A percentile compares a stretch with the other conserved stretches of the same genome.
These are phyloP conservation scores for Leptodontidium sp. DNA, from an alignment of 2,329 filamentous ascomycete species.

Conservation along the genomic window DNA sequence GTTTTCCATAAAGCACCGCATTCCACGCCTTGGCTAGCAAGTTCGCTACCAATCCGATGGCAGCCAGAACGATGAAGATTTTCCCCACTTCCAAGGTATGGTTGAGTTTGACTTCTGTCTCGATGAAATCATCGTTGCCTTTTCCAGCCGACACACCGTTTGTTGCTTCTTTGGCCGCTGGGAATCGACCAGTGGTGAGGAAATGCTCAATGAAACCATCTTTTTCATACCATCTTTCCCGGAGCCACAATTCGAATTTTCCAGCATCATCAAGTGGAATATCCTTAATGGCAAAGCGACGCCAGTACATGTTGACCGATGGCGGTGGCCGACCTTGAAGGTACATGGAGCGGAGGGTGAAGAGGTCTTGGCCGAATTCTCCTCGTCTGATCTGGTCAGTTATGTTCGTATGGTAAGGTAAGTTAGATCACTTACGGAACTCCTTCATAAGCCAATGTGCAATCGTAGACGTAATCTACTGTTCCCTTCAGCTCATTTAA, in stretches of 20 bases:
- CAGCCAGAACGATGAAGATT: conserved; percentile 45
- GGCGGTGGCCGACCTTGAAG: conserved; percentile 89
- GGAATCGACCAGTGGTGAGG: conserved; percentile 79
- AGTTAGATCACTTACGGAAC: conserved; percentile 72
- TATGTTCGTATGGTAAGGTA: neutral
- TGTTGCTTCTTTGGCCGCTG: conserved; percentile 48
- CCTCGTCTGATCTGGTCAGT: conserved; percentile 58
- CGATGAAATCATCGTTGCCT: conserved; percentile 41
- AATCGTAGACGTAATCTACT: conserved; percentile 88
- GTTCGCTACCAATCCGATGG: conserved; percentile 42
- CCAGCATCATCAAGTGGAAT: conserved; percentile 81
- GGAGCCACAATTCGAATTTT: conserved; percentile 84
- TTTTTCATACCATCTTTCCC: conserved; percentile 90
- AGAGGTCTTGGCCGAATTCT: conserved; percentile 89
- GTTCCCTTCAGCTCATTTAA: conserved; percentile 77
- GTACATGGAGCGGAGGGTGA: conserved; percentile 86
- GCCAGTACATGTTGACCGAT: conserved; percentile 97
- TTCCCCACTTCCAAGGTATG: conserved; percentile 46
- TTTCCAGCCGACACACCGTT: conserved; percentile 31
- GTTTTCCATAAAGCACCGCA: conserved; percentile 30
- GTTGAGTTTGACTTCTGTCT: conserved; percentile 46
- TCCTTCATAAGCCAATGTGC: conserved; percentile 94
- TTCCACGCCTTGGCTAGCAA: conserved; percentile 39
- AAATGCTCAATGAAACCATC: conserved; percentile 89
- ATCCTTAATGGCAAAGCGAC: conserved; percentile 79